phyloP scores from a whole-genome alignment of 352 stramenopile species.

The Phytophthora meadii region DNA sequence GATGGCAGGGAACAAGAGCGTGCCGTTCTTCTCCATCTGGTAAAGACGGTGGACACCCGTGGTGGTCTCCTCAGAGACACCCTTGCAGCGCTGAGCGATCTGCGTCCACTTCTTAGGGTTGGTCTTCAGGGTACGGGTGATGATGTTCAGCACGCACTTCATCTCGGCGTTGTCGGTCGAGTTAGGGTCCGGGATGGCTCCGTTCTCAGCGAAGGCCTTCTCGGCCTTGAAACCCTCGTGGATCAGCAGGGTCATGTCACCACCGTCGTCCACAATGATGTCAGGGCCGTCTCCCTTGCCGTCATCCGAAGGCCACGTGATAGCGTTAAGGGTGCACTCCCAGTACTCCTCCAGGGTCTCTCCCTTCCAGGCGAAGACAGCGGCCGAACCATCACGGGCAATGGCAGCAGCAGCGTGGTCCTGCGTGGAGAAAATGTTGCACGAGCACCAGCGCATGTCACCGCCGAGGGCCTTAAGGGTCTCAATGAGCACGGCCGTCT shows the following conservation, averaged over 20 bases:
- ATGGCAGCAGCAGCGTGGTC: conserved; percentile 98
- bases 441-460: conserved; percentile 98
- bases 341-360: conserved; percentile 99
- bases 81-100: conserved; percentile 94
- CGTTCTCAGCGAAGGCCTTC: conserved; percentile 93
- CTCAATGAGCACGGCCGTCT: conserved; percentile 99
- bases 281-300: conserved; percentile 97
- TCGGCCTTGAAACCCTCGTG: conserved; percentile 99
- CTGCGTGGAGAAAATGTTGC: conserved; percentile 99
- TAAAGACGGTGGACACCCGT: conserved; percentile 98
- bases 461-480: conserved; percentile 96
- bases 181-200: conserved; percentile 94
- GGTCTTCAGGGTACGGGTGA: conserved; percentile 93
- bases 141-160: conserved; percentile 98
- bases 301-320: conserved; percentile 97
- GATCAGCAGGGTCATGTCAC: conserved; percentile 99
- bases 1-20: conserved; percentile 97
- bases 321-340: conserved; percentile 98
- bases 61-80: conserved; percentile 99
- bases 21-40: conserved; percentile 97
- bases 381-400: conserved; percentile 94
- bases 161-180: conserved; percentile 98
- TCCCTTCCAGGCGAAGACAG: conserved; percentile 99
- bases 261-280: conserved; percentile 99
- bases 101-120: conserved; percentile 98